A percentile compares a stretch with the other conserved stretches of the same genome.
Evolutionary conservation across 2,329 filamentous ascomycete species (phyloP).

Genomic region (Aspergillus glaucus): DNA sequence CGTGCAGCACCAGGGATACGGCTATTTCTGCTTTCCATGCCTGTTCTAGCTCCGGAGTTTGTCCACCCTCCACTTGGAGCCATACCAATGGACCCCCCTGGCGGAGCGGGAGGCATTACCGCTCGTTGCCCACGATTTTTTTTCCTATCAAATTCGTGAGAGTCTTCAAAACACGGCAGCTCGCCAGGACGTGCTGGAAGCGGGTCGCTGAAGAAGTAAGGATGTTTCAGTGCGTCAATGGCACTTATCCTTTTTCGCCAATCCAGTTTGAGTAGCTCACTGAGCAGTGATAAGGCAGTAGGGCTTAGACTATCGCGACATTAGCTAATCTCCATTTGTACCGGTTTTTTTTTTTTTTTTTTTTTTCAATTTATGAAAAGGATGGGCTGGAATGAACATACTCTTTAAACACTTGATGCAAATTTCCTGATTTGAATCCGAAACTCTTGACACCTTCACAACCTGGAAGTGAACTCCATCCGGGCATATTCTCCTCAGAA

Average conservation of each 20-base stretch:
- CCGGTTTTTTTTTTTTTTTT: neutral
- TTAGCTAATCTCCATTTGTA: slow-evolving; percentile 7
- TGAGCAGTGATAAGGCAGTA: slow-evolving; percentile 70
- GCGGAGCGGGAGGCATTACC: slow-evolving; percentile 79
- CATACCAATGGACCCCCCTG: slow-evolving; percentile 81
- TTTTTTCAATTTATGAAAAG: neutral
- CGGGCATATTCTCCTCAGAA: slow-evolving; percentile 85
- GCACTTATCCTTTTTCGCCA: slow-evolving; percentile 88
- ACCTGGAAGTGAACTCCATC: slow-evolving; percentile 76
- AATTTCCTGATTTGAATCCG: slow-evolving; percentile 56
- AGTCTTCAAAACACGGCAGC: slow-evolving; percentile 87
- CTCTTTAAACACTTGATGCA: slow-evolving; percentile 70
- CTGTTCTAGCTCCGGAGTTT: slow-evolving; percentile 25
- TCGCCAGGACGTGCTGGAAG: slow-evolving; percentile 76
- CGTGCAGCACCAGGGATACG: slow-evolving; percentile 32
- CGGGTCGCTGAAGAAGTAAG: slow-evolving; percentile 78
- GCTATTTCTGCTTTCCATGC: slow-evolving; percentile 25
- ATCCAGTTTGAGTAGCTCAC: slow-evolving; percentile 78
- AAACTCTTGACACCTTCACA: slow-evolving; percentile 65
- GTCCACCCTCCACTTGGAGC: slow-evolving; percentile 53
- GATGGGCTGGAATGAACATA: slow-evolving; percentile 26
- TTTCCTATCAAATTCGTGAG: slow-evolving; percentile 89
- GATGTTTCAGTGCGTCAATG: slow-evolving; percentile 84
- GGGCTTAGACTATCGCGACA: slow-evolving; percentile 51
- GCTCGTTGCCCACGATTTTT: slow-evolving; percentile 84